Percentiles rank a stretch among this genome's conserved stretches.
phyloP scores from a whole-genome alignment of 2,329 filamentous ascomycete genomes.

The Ophiocordyceps camponoti-rufipedis region DNA sequence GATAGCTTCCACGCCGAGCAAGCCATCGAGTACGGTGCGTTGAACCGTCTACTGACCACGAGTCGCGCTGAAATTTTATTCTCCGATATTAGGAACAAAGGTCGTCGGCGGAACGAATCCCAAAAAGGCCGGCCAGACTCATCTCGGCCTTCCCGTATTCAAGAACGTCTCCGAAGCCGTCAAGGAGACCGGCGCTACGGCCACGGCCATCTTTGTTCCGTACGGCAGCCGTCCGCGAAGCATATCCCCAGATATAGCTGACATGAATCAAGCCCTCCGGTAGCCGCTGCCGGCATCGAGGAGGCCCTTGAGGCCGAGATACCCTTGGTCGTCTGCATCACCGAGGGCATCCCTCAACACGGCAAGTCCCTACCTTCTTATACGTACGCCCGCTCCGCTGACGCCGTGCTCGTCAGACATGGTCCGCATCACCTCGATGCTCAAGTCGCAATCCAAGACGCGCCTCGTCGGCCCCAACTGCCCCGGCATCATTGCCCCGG shows the following conservation, averaged over 20 bases:
- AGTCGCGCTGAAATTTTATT: constrained; percentile 6
- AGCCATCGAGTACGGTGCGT: constrained; percentile 91
- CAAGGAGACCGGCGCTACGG: constrained; percentile 76
- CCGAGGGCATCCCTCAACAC: constrained; percentile 94
- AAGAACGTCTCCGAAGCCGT: constrained; percentile 74
- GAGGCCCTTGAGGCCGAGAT: constrained; percentile 90
- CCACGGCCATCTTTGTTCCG: constrained; percentile 93
- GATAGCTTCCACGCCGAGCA: constrained; percentile 88
- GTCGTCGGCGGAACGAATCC: constrained; percentile 97
- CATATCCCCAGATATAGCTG: neutral
- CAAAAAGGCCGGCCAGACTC: constrained; percentile 86
- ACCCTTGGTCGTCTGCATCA: constrained; percentile 90
- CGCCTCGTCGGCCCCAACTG: constrained; percentile 95
- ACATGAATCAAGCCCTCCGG: constrained; percentile 47
- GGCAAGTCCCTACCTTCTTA: constrained; percentile 34
- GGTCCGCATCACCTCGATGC: constrained; percentile 95
- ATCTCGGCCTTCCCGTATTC: constrained; percentile 88
- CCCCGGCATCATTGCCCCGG: constrained; percentile 85
- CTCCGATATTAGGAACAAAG: constrained; percentile 53
- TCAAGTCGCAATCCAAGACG: constrained; percentile 95
- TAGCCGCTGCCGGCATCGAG: constrained; percentile 90
- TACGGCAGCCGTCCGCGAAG: constrained; percentile 24
- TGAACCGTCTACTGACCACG: constrained; percentile 4
- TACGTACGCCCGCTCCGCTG: constrained; percentile 1
- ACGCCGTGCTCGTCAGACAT: constrained; percentile 45